Conservation (phyloP, 2,329 filamentous ascomycete genomes). For the Sporothrix pallida region DNA sequence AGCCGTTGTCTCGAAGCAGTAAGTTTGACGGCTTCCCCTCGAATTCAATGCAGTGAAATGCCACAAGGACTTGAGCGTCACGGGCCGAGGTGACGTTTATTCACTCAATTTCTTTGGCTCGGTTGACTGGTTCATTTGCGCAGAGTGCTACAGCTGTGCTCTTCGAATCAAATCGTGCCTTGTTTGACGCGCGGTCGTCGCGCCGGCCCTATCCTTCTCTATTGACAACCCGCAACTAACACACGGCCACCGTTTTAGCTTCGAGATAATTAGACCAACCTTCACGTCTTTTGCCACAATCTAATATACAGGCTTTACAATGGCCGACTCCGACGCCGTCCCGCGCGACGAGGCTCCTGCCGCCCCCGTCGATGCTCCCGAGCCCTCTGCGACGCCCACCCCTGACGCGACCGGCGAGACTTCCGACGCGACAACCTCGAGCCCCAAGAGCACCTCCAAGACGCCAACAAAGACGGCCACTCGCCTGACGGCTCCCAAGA, state of each 20-base stretch:
- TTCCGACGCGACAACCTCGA: constrained; percentile 28
- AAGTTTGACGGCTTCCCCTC: not conserved
- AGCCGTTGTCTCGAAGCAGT: constrained; percentile 22
- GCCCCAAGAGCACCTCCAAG: constrained; percentile 36
- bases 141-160: not conserved
- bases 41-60: not conserved
- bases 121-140: no score
- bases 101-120: constrained; percentile 8
- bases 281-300: not conserved
- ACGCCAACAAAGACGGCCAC: constrained; percentile 37
- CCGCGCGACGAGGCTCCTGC: constrained; percentile 41
- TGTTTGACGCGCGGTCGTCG: constrained; percentile 10
- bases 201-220: not conserved
- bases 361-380: constrained; percentile 33
- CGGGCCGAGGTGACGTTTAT: not conserved
- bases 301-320: constrained; percentile 36
- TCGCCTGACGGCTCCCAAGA: constrained; percentile 40
- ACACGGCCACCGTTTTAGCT: constrained; percentile 9
- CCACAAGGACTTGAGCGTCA: not conserved
- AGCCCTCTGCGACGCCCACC: constrained; percentile 34
- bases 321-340: constrained; percentile 46
- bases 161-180: not conserved
- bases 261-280: constrained; percentile 6
- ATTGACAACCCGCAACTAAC: constrained; percentile 22
- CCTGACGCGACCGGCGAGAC: constrained; percentile 29